phyloP scores from a whole-genome alignment of 2,329 filamentous ascomycete species.

The Niveomyces coronatus region DNA sequence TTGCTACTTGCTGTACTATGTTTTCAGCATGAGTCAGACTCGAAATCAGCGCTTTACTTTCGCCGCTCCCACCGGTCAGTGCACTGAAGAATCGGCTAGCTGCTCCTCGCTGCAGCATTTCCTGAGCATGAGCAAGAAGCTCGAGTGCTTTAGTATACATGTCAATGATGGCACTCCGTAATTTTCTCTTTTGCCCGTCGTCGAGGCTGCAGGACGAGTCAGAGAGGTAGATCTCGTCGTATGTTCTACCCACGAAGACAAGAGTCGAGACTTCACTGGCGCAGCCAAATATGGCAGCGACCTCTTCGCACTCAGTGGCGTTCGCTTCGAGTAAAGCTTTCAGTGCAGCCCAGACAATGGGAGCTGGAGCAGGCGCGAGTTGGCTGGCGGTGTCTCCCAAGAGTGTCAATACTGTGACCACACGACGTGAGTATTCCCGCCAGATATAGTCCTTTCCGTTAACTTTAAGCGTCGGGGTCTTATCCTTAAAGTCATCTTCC shows the following conservation, averaged over 20 bases:
- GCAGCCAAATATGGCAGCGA: neutral
- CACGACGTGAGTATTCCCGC: neutral
- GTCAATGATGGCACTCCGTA: neutral
- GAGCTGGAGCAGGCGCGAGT: neutral
- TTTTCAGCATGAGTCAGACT: neutral
- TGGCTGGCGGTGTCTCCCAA: neutral
- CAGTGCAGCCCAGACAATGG: neutral
- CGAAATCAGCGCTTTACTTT: neutral
- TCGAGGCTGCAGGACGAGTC: neutral
- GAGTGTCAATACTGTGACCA: neutral
- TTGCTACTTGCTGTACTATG: neutral
- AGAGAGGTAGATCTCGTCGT: neutral
- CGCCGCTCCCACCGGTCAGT: neutral
- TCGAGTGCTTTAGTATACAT: neutral
- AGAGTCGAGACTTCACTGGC: neutral
- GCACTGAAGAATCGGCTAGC: neutral
- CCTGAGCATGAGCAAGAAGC: neutral
- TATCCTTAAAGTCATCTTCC: neutral
- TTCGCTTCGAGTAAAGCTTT: neutral
- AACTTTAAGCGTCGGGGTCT: neutral
- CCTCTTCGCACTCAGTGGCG: neutral
- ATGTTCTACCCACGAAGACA: neutral
- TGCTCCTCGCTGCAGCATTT: neutral
- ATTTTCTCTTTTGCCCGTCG: neutral
- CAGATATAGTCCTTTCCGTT: neutral